These are phyloP conservation scores for Peribolospora baueri DNA, from an alignment of 768 basidiomycete species.

Conservation along the genomic window DNA sequence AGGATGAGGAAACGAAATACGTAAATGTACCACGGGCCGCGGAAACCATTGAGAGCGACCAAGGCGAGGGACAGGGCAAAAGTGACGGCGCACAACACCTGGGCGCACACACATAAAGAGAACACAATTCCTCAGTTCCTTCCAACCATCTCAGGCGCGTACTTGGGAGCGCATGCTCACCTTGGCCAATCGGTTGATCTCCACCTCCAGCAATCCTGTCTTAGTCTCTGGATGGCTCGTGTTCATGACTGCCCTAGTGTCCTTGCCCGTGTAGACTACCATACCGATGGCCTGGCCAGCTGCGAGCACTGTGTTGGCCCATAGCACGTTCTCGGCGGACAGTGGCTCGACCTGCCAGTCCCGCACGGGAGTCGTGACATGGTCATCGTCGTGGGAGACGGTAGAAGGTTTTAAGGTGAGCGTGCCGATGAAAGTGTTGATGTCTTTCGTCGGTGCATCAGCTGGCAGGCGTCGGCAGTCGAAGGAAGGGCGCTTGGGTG, in stretches of 20 bases:
- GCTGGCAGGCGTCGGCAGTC: slow-evolving; percentile 25
- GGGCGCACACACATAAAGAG: not conserved
- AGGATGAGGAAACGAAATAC: slow-evolving; percentile 89
- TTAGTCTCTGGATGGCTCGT: slow-evolving; percentile 93
- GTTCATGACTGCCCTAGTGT: slow-evolving; percentile 95
- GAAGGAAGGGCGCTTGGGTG: not conserved
- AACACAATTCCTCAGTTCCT: not conserved
- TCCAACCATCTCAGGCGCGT: not conserved
- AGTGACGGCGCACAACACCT: slow-evolving; percentile 88
- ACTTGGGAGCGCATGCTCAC: slow-evolving; percentile 21
- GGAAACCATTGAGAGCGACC: slow-evolving; percentile 85
- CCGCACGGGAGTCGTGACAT: slow-evolving; percentile 3
- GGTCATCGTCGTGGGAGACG: not conserved
- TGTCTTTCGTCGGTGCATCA: slow-evolving; percentile 87
- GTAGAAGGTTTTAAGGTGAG: slow-evolving; percentile 33
- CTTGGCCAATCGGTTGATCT: slow-evolving; percentile 90
- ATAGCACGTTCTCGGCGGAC: slow-evolving; percentile 85
- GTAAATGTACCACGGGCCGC: slow-evolving; percentile 87
- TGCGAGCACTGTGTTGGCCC: slow-evolving; percentile 93
- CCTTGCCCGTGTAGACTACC: slow-evolving; percentile 77
- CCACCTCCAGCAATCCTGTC: slow-evolving; percentile 67
- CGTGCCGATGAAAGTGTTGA: slow-evolving; percentile 82
- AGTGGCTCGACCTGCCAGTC: slow-evolving; percentile 45
- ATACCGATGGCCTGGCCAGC: slow-evolving; percentile 82
- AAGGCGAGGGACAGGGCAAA: slow-evolving; percentile 74